phyloP scores from a whole-genome alignment of 2,329 filamentous ascomycete genomes.

The Chalara sp. region DNA sequence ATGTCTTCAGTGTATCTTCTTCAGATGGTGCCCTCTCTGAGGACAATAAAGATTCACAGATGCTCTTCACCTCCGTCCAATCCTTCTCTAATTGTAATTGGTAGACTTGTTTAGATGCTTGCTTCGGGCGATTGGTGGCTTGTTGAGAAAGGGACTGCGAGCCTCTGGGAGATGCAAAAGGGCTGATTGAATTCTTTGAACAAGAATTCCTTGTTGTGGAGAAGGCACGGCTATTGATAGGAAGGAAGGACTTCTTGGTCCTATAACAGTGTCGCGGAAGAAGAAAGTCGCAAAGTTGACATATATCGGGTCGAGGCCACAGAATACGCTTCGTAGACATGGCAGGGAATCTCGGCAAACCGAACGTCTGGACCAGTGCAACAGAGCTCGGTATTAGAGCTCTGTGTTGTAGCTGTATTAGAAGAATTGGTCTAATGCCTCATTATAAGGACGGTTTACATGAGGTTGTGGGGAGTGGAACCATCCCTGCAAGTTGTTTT shows the following conservation, averaged over 20 bases:
- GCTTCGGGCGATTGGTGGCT: background rate
- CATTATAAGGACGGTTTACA: too few relatives aligned
- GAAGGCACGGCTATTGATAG: constrained; percentile 12
- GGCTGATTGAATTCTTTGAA: constrained; percentile 4
- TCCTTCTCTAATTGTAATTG: constrained; percentile 14
- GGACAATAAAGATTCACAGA: constrained; percentile 16
- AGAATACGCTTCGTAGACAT: constrained; percentile 34
- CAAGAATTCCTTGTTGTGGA: constrained; percentile 12
- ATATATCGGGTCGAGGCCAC: constrained; percentile 30
- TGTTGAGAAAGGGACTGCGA: background rate
- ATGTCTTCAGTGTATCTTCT: constrained; percentile 10
- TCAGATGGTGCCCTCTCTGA: constrained; percentile 17
- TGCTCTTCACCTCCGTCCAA: constrained; percentile 14
- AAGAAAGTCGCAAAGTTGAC: constrained; percentile 37
- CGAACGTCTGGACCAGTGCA: too few relatives aligned
- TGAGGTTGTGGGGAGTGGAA: too few relatives aligned
- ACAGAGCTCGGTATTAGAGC: too few relatives aligned
- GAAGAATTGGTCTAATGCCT: too few relatives aligned
- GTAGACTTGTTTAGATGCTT: constrained; percentile 2
- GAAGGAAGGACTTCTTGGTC: too few relatives aligned
- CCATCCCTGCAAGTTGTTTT: too few relatives aligned
- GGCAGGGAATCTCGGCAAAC: background rate
- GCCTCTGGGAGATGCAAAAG: background rate
- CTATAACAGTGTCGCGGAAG: background rate
- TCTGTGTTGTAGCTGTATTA: too few relatives aligned